These are phyloP conservation scores for Halenospora varia DNA, from an alignment of 495 filamentous ascomycete genomes.

Conservation along the genomic window DNA sequence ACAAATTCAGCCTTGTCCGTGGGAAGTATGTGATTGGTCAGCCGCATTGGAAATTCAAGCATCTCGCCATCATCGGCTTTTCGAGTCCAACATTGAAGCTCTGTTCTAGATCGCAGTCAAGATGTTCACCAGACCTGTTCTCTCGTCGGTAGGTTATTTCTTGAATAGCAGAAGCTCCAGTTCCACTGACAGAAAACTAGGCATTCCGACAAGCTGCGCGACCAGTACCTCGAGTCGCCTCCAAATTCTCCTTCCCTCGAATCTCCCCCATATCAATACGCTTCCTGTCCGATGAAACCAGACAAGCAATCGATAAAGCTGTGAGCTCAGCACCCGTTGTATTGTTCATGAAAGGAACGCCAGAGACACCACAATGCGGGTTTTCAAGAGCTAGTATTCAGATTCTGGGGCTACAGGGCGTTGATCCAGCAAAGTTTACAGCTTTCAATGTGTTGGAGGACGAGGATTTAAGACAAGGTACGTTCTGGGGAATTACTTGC, in stretches of 20 bases:
- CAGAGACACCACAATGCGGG: conserved; percentile 95
- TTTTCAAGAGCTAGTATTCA: conserved; percentile 95
- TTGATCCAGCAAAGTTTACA: conserved; percentile 93
- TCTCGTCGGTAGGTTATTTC: conserved; percentile 28
- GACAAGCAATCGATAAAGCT: conserved; percentile 80
- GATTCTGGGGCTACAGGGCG: conserved; percentile 89
- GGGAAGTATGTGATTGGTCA: conserved; percentile 18
- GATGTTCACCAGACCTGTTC: conserved; percentile 24
- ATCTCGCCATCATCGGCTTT: background rate
- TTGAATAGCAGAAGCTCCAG: background rate
- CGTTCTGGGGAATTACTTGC: conserved; percentile 20
- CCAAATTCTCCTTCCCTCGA: conserved; percentile 16
- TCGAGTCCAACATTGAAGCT: background rate
- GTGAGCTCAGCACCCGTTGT: conserved; percentile 83
- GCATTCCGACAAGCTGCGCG: conserved; percentile 34
- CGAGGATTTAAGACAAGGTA: conserved; percentile 79
- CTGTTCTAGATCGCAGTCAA: background rate
- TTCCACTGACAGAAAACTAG: conserved; percentile 2
- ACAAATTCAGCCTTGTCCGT: conserved; percentile 18
- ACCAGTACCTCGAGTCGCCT: conserved; percentile 27
- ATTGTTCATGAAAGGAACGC: conserved; percentile 98
- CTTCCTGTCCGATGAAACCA: conserved; percentile 68
- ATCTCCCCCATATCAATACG: conserved; percentile 16
- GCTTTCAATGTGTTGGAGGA: conserved; percentile 97
- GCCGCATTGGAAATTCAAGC: conserved; percentile 4